These are phyloP conservation scores for Aspergillus leporis DNA, from an alignment of 495 filamentous ascomycete genomes.

Conservation along the genomic window DNA sequence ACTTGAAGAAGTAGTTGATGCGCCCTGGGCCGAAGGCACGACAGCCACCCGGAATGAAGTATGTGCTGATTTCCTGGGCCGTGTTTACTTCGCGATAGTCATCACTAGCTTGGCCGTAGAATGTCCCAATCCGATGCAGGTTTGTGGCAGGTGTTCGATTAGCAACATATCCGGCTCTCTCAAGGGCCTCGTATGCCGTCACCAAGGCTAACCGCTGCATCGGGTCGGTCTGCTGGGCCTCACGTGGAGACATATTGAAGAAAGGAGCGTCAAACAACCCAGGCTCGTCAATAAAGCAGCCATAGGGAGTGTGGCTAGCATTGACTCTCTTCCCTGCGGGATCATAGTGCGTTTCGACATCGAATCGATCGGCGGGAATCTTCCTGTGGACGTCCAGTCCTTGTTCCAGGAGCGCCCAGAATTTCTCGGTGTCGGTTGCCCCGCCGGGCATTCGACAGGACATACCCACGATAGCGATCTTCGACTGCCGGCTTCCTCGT, in stretches of 20 bases:
- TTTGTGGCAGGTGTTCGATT: background rate
- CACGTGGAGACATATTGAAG: conserved; percentile 40
- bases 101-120: conserved; percentile 76
- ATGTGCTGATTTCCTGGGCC: conserved; percentile 72
- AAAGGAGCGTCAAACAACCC: conserved; percentile 34
- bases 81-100: conserved; percentile 78
- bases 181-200: conserved; percentile 75
- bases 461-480: conserved; percentile 45
- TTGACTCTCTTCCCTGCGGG: conserved; percentile 37
- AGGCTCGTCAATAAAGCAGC: conserved; percentile 39
- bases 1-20: conserved; percentile 29
- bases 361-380: conserved; percentile 43
- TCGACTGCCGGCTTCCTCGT: no score
- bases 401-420: conserved; percentile 40
- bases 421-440: conserved; percentile 27
- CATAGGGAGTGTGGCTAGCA: conserved; percentile 32
- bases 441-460: conserved; percentile 40
- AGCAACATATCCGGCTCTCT: conserved; percentile 60
- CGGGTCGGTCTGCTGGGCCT: conserved; percentile 65
- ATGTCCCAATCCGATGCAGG: conserved; percentile 69
- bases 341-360: conserved; percentile 39
- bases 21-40: conserved; percentile 67
- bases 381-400: conserved; percentile 37
- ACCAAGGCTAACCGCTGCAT: conserved; percentile 73
- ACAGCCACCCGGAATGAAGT: conserved; percentile 73